phyloP scores from a whole-genome alignment of 2,329 filamentous ascomycete species.

The Fusarium setosum region DNA sequence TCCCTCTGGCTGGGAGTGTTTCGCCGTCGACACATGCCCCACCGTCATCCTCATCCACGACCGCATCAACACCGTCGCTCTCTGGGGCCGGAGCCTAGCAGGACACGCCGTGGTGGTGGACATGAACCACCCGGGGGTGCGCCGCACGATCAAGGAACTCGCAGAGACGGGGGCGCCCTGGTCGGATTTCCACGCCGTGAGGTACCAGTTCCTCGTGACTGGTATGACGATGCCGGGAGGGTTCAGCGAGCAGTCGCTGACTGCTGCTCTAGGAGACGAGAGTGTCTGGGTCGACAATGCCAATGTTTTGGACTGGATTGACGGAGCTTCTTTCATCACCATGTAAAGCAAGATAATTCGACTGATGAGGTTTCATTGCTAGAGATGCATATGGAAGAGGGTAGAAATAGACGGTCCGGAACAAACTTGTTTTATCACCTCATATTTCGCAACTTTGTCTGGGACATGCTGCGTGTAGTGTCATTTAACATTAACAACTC shows the following conservation, averaged over 20 bases:
- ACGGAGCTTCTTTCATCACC: background rate
- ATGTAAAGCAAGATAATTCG: background rate
- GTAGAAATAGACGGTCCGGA: too few species aligned
- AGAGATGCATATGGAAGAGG: too few species aligned
- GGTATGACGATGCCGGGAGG: background rate
- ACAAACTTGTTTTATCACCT: too few species aligned
- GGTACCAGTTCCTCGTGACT: slow-evolving; percentile 1
- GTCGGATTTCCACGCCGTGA: slow-evolving; percentile 8
- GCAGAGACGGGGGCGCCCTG: slow-evolving; percentile 20
- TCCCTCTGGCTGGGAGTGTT: background rate
- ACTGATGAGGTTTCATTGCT: background rate
- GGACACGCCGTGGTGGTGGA: background rate
- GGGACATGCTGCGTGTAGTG: too few species aligned
- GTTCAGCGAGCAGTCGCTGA: too few species aligned
- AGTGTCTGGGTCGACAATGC: background rate
- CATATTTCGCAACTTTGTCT: too few species aligned
- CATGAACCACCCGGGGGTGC: slow-evolving; percentile 5
- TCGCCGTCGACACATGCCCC: background rate
- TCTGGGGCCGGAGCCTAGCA: slow-evolving; percentile 10
- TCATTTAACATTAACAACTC: too few species aligned
- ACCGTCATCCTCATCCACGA: background rate
- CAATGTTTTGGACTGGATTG: background rate
- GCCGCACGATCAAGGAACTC: slow-evolving; percentile 10
- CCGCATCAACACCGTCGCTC: background rate
- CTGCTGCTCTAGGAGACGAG: background rate